Evolutionary conservation across 768 basidiomycete genomes (phyloP), one percentile per base, ranked within the genome.

Genomic region (Pleurotus citrinopileatus): DNA sequence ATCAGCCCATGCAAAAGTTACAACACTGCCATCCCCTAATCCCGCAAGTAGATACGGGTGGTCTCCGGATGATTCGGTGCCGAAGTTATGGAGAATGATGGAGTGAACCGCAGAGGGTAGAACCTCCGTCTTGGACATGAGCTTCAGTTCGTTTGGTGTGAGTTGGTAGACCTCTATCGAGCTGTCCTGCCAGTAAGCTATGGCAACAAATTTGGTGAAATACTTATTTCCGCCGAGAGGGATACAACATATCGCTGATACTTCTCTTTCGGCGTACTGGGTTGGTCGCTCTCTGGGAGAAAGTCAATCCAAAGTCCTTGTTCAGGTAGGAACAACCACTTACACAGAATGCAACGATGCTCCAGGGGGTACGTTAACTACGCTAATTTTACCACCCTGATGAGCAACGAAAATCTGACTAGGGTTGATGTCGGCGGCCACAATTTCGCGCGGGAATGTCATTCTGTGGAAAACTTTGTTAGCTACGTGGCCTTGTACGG

Each of bases 131-230:
- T 66, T 69, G 56, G 69, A 74, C 1, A 76, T 54, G 7, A 58
- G 58, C 26, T 53, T 55, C 22, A 71, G 57, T n/a, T 42, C 67
- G 66, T 42, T 60, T 58, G 23, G 59, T 44, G 60, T 60, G 6
- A 73, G 64, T 3, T 65, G 61, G 51, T 89, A 71, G 28, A 94
- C 68, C 60, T 84, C 76, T 36, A 94, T 75, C 6, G 67, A 60
- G 59, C 86, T 87, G 2, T 80, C 78, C 19, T 77, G 78, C 92
- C 94, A 96, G 60, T 89, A 89, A 0, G 85, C 82, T n/a, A 88
- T 82, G 0, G 78, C 81, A 23, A 88, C 67, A 50, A 78, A 59
- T 15, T 59, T 67, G 0, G 88, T 67, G 52, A 73, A 83, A 27
- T 67, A 63, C 58, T 76, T 76, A 8, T 65, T 58, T 0, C 71